A percentile compares a stretch with the other conserved stretches of the same genome.
Evolutionary conservation across 1,139 yeast genomes (phyloP).

Genomic region (Meyerozyma sp.): DNA sequence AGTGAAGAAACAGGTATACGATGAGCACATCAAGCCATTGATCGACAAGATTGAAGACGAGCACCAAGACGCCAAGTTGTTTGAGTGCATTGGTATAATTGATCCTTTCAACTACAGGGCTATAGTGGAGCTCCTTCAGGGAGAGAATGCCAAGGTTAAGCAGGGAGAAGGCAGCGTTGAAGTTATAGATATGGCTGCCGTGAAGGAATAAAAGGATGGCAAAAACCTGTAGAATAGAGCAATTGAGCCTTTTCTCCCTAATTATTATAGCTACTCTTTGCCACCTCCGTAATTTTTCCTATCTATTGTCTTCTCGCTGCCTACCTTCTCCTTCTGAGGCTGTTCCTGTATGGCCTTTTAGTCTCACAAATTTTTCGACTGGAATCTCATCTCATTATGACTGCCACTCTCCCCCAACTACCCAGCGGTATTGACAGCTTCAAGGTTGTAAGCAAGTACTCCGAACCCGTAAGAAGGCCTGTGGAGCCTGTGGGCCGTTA

Average conservation of each 20-base stretch:
- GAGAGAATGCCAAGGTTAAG: constrained; percentile 43
- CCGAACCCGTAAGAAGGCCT: constrained; percentile 76
- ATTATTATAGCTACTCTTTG: too few species aligned
- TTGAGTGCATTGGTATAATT: constrained; percentile 67
- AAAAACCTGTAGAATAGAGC: too few species aligned
- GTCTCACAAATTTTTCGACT: background rate
- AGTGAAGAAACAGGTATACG: constrained; percentile 41
- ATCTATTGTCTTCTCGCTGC: background rate
- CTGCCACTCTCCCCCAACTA: constrained; percentile 34
- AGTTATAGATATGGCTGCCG: constrained; percentile 86
- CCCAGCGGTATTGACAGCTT: constrained; percentile 46
- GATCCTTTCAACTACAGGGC: constrained; percentile 85
- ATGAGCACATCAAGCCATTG: constrained; percentile 46
- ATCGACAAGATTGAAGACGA: constrained; percentile 54
- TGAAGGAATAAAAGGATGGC: constrained; percentile 38
- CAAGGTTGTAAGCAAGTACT: constrained; percentile 46
- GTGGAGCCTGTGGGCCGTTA: constrained; percentile 96
- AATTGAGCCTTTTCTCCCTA: too few species aligned
- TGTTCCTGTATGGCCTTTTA: background rate
- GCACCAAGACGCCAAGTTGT: constrained; percentile 38
- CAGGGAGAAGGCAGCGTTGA: constrained; percentile 66
- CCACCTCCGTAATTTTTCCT: too few species aligned
- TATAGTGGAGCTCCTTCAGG: constrained; percentile 57
- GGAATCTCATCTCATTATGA: constrained; percentile 13
- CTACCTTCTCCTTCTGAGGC: background rate